Evolutionary conservation across 495 filamentous ascomycete species (phyloP), one percentile per base, ranked within the genome.

Genomic region (Cairneyella variabilis): DNA sequence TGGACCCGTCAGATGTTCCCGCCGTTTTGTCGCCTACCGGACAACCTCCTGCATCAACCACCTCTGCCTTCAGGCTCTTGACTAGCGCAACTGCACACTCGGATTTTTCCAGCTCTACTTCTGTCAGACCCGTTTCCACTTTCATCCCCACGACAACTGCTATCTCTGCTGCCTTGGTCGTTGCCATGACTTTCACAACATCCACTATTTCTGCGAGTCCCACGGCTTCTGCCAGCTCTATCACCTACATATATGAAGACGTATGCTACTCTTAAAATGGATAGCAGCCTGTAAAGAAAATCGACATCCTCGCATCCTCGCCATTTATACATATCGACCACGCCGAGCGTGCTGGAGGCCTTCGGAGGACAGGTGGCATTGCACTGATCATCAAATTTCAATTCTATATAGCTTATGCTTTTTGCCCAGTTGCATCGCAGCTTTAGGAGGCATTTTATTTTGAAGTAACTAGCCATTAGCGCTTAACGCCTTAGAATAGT

Each of bases 1-100:
- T 51, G 17, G 48, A 51, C n/a, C 6, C n/a, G 18, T 21, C 16
- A 26, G 48, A 51, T 34, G 37, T 51, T 30, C 8, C 20, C 18
- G 36, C 48, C 22, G 11, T 45, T 23, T 25, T 11, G 22, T 45
- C 42, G 3, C 38, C 17, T n/a, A 34, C 30, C 30, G 30, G 30
- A 9, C 30, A 34, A n/a, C 10, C 38, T 41, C 9, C 38, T n/a
- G n/a, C n/a, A 17, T 41, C 38, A 1, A 41, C 17, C 38, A 41
- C 11, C 38, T 3, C 38, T 41, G 12, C 38, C 38, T 41, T 18
- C 38, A 3, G 11, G 17, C 11, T 20, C 38, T 41, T 41, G 38
- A 41, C 38, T 41, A 1, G 38, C 38, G 38, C 38, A 41, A 2
- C 38, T 41, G 38, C 38, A 3, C 38, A 41, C 38, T 41, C 38